phyloP scores from a whole-genome alignment of 148 eudicot genomes.

The Silene uniflora region DNA sequence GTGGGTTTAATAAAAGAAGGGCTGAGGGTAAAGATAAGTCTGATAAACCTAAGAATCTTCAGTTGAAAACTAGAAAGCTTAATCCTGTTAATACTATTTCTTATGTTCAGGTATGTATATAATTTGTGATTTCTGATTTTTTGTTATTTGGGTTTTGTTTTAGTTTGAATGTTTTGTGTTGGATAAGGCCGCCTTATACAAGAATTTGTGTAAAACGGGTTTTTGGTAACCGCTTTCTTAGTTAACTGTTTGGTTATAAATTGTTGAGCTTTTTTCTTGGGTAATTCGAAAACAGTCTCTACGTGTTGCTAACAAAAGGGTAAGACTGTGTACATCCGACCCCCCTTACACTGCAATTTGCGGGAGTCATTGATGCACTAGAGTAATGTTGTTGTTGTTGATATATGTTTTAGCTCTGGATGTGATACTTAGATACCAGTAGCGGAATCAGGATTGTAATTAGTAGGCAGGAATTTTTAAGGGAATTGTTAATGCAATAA shows the following conservation, averaged over 20 bases:
- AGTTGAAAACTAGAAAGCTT: constrained; percentile 57
- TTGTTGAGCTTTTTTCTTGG: too few relatives aligned
- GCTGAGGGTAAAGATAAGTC: constrained; percentile 75
- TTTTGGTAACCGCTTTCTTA: too few relatives aligned
- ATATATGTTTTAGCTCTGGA: background rate
- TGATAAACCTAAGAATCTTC: constrained; percentile 47
- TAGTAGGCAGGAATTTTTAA: too few relatives aligned
- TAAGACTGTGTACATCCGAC: too few relatives aligned
- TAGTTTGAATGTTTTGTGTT: constrained; percentile 6
- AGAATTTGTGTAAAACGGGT: too few relatives aligned
- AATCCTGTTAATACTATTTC: constrained; percentile 74
- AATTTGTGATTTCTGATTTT: background rate
- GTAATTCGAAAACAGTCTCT: too few relatives aligned
- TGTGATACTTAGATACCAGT: background rate
- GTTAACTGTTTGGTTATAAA: too few relatives aligned
- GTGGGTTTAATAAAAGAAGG: constrained; percentile 66
- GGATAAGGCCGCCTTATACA: background rate
- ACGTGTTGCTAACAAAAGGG: too few relatives aligned
- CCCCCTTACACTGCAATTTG: too few relatives aligned
- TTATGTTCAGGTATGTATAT: constrained; percentile 63
- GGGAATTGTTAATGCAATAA: too few relatives aligned
- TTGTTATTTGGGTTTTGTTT: background rate
- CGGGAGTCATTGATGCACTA: too few relatives aligned
- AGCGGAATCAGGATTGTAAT: too few relatives aligned
- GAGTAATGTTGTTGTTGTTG: background rate